Evolutionary conservation across 192 early-diverging fungal species (phyloP).

Genomic region (Glomus cerebriforme): DNA sequence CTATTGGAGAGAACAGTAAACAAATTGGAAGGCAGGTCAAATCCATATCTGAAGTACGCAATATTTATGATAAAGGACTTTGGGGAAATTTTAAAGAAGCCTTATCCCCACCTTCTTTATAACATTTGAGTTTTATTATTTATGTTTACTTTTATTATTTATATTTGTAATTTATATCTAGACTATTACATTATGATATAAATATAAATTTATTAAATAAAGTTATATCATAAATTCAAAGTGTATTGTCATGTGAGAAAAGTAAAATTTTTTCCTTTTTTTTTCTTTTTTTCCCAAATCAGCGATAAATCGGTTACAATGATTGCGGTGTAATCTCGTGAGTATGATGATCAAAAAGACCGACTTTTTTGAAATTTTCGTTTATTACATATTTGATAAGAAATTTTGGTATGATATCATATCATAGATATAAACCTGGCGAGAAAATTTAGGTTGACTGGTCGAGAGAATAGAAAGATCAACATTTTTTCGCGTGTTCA

Average conservation of each 20-base stretch:
- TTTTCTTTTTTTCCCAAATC: too few species aligned
- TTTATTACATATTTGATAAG: not conserved
- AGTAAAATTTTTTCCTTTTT: too few species aligned
- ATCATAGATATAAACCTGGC: not conserved
- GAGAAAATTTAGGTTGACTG: not conserved
- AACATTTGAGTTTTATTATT: not conserved
- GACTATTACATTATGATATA: too few species aligned
- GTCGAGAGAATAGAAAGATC: not conserved
- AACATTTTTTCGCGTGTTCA: not conserved
- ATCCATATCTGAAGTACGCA: conserved; percentile 39
- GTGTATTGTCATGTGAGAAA: too few species aligned
- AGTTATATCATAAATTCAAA: too few species aligned
- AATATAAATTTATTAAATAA: too few species aligned
- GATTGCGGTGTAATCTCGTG: too few species aligned
- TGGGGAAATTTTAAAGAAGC: conserved; percentile 36
- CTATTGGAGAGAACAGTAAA: not conserved
- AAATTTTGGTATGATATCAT: not conserved
- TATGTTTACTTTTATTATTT: not conserved
- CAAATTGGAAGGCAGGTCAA: conserved; percentile 17
- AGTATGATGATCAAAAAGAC: too few species aligned
- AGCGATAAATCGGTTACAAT: too few species aligned
- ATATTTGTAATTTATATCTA: too few species aligned
- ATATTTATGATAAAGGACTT: conserved; percentile 43
- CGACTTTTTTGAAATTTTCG: not conserved
- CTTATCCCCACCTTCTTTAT: conserved; percentile 34